Conservation (phyloP, 2,329 filamentous ascomycete genomes). For the Trichoderma simmonsii region DNA sequence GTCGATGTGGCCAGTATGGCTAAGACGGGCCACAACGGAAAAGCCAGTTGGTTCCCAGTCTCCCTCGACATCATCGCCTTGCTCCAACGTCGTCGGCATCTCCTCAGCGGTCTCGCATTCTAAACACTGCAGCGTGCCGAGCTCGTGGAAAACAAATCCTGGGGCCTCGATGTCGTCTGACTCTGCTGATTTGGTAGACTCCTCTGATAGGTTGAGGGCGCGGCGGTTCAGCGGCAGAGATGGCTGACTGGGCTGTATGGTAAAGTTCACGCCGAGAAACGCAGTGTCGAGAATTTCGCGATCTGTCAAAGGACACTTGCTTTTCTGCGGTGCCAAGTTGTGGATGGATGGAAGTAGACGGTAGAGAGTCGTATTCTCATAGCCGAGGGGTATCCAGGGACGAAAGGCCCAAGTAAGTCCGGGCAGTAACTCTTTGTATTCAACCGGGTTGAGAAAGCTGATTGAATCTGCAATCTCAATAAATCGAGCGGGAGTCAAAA, state of each 20-base stretch:
- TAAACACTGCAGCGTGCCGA: constrained; percentile 4
- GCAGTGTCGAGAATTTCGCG: not conserved
- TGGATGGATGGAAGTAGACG: not conserved
- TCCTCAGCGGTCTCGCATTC: not conserved
- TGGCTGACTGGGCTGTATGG: not conserved
- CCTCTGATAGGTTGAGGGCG: not conserved
- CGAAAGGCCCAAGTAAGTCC: not conserved
- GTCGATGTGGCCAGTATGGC: not conserved
- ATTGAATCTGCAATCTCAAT: constrained; percentile 1
- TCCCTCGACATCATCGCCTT: not conserved
- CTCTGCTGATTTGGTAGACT: constrained; percentile 6
- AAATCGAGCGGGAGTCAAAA: not conserved
- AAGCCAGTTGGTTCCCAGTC: not conserved
- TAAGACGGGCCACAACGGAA: not conserved
- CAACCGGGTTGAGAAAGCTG: not conserved
- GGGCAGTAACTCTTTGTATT: not conserved
- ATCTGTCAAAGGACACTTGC: not conserved
- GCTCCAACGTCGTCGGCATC: not conserved
- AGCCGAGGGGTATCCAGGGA: constrained; percentile 7
- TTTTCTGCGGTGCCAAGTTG: not conserved
- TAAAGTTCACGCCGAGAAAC: not conserved
- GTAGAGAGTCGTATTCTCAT: constrained; percentile 2
- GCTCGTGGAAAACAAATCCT: constrained; percentile 10
- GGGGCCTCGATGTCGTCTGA: not conserved
- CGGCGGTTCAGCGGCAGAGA: constrained; percentile 2